Conservation (phyloP, 2,329 filamentous ascomycete species). For the Metarhizium rileyi region DNA sequence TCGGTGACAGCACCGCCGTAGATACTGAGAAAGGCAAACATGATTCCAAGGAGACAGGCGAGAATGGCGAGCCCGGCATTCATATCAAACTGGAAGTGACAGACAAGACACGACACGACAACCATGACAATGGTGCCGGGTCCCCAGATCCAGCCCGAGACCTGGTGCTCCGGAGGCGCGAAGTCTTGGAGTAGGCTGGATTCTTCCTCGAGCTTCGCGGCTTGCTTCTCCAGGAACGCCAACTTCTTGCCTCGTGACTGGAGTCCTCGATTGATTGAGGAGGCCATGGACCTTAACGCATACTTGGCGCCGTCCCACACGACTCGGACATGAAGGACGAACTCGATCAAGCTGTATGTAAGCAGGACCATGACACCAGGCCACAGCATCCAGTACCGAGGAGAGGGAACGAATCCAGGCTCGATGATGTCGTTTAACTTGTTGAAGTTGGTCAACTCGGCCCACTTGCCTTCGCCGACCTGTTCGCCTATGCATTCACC, state of each 20-base stretch:
- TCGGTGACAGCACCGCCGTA: conserved; percentile 44
- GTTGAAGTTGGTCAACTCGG: conserved; percentile 19
- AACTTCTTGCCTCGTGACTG: conserved; percentile 22
- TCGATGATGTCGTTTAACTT: conserved; percentile 19
- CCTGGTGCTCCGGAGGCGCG: conserved; percentile 32
- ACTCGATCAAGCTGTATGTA: conserved; percentile 30
- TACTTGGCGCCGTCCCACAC: conserved; percentile 26
- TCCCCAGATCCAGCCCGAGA: conserved; percentile 45
- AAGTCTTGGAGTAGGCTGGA: conserved; percentile 29
- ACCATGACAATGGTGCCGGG: conserved; percentile 36
- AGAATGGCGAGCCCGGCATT: conserved; percentile 46
- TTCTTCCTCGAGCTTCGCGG: conserved; percentile 22
- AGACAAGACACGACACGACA: conserved; percentile 42
- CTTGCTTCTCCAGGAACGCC: conserved; percentile 25
- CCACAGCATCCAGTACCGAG: conserved; percentile 34
- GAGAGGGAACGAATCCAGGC: conserved; percentile 22
- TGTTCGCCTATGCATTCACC: conserved; percentile 40
- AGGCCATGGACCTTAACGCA: conserved; percentile 20
- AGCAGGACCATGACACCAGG: conserved; percentile 35
- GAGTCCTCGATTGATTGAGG: conserved; percentile 20
- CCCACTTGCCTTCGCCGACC: conserved; percentile 20
- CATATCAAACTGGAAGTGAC: conserved; percentile 43
- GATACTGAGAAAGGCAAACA: conserved; percentile 47
- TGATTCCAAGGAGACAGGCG: conserved; percentile 43
- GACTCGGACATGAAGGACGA: conserved; percentile 29